phyloP scores from a whole-genome alignment of 371 early-diverging fungal genomes.

The Smittium culicis region DNA sequence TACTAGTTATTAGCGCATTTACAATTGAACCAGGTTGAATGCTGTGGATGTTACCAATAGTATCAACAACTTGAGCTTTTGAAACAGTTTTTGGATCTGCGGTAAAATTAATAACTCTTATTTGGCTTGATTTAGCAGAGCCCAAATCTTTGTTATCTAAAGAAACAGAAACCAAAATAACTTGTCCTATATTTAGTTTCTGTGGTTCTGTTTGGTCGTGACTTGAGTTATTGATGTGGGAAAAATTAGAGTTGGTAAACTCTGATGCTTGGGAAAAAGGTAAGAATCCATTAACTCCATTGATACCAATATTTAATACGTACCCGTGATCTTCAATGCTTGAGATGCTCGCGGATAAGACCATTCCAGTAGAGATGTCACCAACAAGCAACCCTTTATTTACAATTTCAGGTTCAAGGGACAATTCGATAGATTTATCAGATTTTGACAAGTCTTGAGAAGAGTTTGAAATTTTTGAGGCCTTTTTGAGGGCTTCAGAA shows the following conservation, averaged over 20 bases:
- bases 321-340: slow-evolving; percentile 51
- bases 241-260: slow-evolving; percentile 18
- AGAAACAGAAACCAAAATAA: slow-evolving; percentile 17
- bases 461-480: not conserved
- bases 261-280: slow-evolving; percentile 14
- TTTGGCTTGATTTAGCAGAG: not conserved
- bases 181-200: slow-evolving; percentile 29
- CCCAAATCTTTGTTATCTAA: slow-evolving; percentile 13
- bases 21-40: slow-evolving; percentile 31
- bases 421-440: slow-evolving; percentile 33
- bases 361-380: slow-evolving; percentile 33
- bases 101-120: slow-evolving; percentile 7
- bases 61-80: slow-evolving; percentile 18
- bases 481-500: slow-evolving; percentile 8
- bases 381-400: slow-evolving; percentile 31
- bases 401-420: slow-evolving; percentile 35
- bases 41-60: slow-evolving; percentile 25
- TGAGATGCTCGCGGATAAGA: slow-evolving; percentile 32
- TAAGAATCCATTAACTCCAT: slow-evolving; percentile 18
- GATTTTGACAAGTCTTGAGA: not conserved
- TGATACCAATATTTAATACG: slow-evolving; percentile 30
- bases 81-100: slow-evolving; percentile 14
- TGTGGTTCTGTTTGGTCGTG: not conserved
- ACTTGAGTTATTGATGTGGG: slow-evolving; percentile 14
- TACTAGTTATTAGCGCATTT: slow-evolving; percentile 20